Evolutionary conservation across 1,284 basidiomycete species (phyloP), one percentile per base, ranked within the genome.

Genomic region (Ceratorhiza oryzae-sativae): DNA sequence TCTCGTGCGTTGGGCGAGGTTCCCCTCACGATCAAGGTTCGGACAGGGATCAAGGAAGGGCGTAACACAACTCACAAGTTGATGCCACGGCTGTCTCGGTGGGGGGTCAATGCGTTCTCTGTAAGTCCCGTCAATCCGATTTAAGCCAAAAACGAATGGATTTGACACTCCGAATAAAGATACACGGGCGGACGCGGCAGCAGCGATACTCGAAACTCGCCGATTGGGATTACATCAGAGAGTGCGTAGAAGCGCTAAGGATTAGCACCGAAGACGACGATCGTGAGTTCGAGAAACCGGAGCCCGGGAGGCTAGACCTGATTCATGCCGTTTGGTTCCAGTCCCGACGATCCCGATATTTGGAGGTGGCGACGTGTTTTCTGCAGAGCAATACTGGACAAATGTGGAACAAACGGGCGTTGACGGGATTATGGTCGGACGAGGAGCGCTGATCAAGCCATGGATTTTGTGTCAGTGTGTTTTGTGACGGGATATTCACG

Each of bases 291-390:
- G 10, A 36, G 12, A n/a, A 25, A 27, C 46, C 10, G 30, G 30
- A 45, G 23, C 8, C 23, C 36, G 8, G n/a, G n/a, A n/a, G 27
- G 1, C 68, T 73, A 18, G 32, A 41, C 41, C 67, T 46, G 60
- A 68, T 75, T 48, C 27, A 30, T 55, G 27, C 27, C 27, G 42
- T 42, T 70, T 63, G 41, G 75, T 30, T 6, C 70, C n/a, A 93
- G 91, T 97, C 59, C 86, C 89, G 0, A 87, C 92, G 0, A 85
- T 98, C 15, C 96, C 97, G 0, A 94, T 99, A 49, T 98, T 97
- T 77, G 97, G 97, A 10, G 95, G 95, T 41, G 97, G 97, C 0
- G 97, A 99, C 79, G 93, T 91, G 75, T 98, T 93, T 82, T 95
- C 93, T 4, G 90, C 92, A 9, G 84, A 92, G 74, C 90, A 89